Percentiles rank a stretch among this genome's conserved stretches.
phyloP scores from a whole-genome alignment of 257 asterid species.

The Nicotiana undulata region DNA sequence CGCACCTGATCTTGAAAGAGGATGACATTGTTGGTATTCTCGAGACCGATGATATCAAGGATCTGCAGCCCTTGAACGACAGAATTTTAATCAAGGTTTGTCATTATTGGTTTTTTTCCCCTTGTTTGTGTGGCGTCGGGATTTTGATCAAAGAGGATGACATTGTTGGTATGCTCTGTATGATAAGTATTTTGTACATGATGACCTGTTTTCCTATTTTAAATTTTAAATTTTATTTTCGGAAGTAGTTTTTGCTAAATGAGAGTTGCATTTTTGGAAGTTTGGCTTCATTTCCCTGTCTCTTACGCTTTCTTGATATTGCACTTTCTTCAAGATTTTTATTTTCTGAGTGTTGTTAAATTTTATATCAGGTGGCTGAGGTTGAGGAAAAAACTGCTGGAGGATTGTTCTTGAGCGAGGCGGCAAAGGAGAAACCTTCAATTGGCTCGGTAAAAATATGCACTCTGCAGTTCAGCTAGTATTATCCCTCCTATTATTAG shows the following conservation, averaged over 20 bases:
- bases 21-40: conserved; percentile 89
- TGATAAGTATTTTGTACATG: not conserved
- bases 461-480: not conserved
- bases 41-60: conserved; percentile 79
- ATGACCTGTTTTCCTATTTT: not conserved
- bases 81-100: conserved; percentile 82
- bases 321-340: not conserved
- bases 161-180: too few species aligned
- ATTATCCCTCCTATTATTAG: not conserved
- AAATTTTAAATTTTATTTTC: not conserved
- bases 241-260: not conserved
- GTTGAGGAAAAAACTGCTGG: conserved; percentile 84
- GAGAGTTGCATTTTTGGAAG: not conserved
- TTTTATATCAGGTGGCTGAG: conserved; percentile 55
- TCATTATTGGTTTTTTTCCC: not conserved
- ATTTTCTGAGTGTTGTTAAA: not conserved
- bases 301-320: not conserved
- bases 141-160: not conserved
- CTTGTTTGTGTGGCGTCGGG: not conserved
- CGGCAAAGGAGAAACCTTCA: conserved; percentile 89
- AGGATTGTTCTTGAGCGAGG: conserved; percentile 73
- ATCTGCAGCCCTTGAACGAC: conserved; percentile 81
- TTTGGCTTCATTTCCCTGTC: not conserved
- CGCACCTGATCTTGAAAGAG: conserved; percentile 82
- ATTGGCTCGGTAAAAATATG: conserved; percentile 60